Percentiles rank a stretch among this genome's conserved stretches.
These are phyloP conservation scores for Oryza officinalis DNA, from an alignment of 176 grass and related monocot species.

Conservation along the genomic window DNA sequence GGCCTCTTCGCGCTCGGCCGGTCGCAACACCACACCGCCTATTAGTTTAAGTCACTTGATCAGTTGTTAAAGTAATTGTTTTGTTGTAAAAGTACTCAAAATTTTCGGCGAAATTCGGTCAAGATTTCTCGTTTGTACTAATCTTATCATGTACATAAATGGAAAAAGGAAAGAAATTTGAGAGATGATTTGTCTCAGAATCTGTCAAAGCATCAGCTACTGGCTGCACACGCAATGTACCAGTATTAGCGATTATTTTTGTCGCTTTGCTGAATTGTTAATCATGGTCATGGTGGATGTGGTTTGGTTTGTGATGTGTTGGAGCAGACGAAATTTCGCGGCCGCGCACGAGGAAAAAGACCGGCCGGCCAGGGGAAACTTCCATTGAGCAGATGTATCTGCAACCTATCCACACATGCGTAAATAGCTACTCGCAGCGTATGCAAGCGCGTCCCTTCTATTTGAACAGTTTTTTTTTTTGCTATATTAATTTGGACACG, in stretches of 20 bases:
- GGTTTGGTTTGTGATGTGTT: no score
- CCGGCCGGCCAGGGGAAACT: not conserved
- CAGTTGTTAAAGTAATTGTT: not conserved
- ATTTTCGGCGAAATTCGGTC: not conserved
- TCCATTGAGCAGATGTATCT: not conserved
- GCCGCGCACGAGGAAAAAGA: not conserved
- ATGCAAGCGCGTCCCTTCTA: no score
- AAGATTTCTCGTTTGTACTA: not conserved
- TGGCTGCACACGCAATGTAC: not conserved
- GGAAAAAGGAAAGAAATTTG: not conserved
- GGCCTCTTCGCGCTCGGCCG: conserved; percentile 57
- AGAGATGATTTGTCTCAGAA: not conserved
- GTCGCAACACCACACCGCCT: conserved; percentile 47
- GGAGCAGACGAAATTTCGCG: not conserved
- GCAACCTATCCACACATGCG: not conserved
- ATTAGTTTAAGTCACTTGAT: not conserved
- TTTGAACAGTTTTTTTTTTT: no score
- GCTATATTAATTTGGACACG: no score
- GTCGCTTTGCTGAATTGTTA: no score
- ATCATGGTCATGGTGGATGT: no score
- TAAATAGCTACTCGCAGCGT: not conserved
- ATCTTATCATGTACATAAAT: no score
- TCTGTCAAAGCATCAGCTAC: not conserved
- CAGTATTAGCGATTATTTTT: no score
- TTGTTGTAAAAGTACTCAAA: not conserved